Base-by-base conservation (phyloP, 192 early-diverging fungal genomes). In the Linnemannia exigua region DNA sequence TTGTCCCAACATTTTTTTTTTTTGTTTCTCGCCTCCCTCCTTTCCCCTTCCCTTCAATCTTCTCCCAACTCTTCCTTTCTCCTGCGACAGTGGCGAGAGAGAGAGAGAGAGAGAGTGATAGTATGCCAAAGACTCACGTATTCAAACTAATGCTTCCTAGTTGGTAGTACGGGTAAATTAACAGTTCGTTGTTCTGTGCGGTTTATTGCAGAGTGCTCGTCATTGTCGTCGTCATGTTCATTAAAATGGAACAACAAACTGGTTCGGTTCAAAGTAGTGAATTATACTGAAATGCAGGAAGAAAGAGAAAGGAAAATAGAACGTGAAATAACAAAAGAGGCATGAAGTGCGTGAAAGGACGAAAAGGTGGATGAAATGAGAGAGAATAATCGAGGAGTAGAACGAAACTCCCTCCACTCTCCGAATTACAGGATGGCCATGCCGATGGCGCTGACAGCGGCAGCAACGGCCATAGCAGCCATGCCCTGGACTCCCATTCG, bases 1-100 rank as follows among this genome's bases (percentile, higher is more conserved):
- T n/a, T n/a, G n/a, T n/a, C n/a, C n/a, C n/a, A n/a, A 77, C 25
- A 36, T 36, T 54, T 58, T 33, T 35, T 37, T 74, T 73, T 4
- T 6, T 31, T 61, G 11, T 58, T 41, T 66, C 36, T 63, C 12
- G 15, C 28, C 9, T 74, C 17, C 4, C 50, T 66, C 58, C 3
- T 28, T 22, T 20, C 6, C 71, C 6, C 19, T 15, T n/a, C 19
- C 25, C 6, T 46, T 50, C 20, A 25, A 20, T 50, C 31, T 46
- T 41, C 38, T 41, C 25, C 47, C 31, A 31, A 31, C 71, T 72
- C 20, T 50, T 3, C 15, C 8, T 11, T n/a, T 50, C 20, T 46
- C 41, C 28, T 44, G 41, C 41, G 41, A 44, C 41, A 44, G 9
- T n/a, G n/a, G n/a, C n/a, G n/a, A n/a, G n/a, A n/a, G n/a, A n/a